These are phyloP conservation scores for Chondrus crispus DNA, from an alignment of 23 red algal species.

Conservation along the genomic window DNA sequence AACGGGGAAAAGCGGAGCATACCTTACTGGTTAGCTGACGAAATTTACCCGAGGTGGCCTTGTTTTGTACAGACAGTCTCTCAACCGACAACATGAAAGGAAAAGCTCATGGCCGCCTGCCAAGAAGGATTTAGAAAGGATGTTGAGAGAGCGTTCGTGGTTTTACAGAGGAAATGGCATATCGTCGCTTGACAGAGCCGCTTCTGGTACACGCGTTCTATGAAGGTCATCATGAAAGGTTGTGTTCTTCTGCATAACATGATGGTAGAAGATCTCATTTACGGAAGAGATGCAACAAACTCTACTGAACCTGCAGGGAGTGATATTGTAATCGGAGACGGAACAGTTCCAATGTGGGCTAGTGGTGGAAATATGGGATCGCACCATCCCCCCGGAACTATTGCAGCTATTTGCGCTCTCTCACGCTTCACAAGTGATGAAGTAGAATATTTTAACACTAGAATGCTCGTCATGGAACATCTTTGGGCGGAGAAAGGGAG, in stretches of 20 bases:
- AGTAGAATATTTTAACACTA: too few species aligned
- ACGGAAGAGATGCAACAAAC: not conserved
- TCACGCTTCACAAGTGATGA: too few species aligned
- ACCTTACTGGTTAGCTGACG: not conserved
- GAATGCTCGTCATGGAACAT: too few species aligned
- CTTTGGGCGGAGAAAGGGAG: not conserved
- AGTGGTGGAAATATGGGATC: too few species aligned
- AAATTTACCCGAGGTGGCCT: not conserved
- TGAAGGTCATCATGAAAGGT: not conserved
- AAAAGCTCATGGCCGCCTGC: not conserved
- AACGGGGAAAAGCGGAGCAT: not conserved
- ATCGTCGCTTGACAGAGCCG: not conserved
- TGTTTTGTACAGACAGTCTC: not conserved
- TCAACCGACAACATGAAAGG: not conserved
- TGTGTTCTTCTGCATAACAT: slow-evolving; percentile 52
- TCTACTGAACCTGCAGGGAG: too few species aligned
- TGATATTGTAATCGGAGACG: too few species aligned
- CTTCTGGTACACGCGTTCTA: not conserved
- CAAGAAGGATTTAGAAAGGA: slow-evolving; percentile 15
- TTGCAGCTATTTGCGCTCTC: not conserved
- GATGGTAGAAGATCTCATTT: not conserved
- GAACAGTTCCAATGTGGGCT: too few species aligned
- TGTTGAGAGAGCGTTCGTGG: slow-evolving; percentile 21
- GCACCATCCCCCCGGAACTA: too few species aligned
- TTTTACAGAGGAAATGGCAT: not conserved